phyloP scores from a whole-genome alignment of 768 basidiomycete species.

The Termitomyces sp. region DNA sequence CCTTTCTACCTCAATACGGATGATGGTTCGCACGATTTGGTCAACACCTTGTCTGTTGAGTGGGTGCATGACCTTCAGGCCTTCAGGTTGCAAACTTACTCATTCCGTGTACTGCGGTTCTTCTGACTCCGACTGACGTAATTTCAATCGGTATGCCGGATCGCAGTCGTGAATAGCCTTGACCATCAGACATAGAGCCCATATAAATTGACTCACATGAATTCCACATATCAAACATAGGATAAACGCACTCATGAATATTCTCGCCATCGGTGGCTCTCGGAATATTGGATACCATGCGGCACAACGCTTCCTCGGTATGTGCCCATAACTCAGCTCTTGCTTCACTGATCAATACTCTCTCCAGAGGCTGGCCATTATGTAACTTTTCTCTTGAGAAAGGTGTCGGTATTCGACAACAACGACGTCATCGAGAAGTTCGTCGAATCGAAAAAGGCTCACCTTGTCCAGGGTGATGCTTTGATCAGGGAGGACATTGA shows the following conservation, averaged over 20 bases:
- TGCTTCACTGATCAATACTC: not conserved
- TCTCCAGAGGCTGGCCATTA: conserved; percentile 46
- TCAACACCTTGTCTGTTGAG: too few species aligned
- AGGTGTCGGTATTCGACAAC: conserved; percentile 42
- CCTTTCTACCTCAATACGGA: too few species aligned
- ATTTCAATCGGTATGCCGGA: not conserved
- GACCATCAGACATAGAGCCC: too few species aligned
- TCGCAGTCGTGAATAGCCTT: too few species aligned
- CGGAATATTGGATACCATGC: conserved; percentile 1
- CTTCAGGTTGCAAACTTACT: too few species aligned
- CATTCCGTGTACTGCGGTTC: not conserved
- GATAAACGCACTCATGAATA: not conserved
- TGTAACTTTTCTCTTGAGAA: conserved; percentile 61
- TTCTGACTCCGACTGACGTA: not conserved
- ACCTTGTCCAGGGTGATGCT: conserved; percentile 57
- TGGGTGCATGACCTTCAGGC: too few species aligned
- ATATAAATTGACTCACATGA: not conserved
- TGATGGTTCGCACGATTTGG: not conserved
- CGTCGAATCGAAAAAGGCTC: conserved; percentile 43
- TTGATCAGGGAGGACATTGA: conserved; percentile 44
- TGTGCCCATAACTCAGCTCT: not conserved
- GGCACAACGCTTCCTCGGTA: conserved; percentile 1
- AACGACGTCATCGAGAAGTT: conserved; percentile 46
- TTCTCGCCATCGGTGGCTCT: not conserved
- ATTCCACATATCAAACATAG: not conserved